Evolutionary conservation across 139 green algal species (phyloP).

Genomic region (Volvox reticuliferus): DNA sequence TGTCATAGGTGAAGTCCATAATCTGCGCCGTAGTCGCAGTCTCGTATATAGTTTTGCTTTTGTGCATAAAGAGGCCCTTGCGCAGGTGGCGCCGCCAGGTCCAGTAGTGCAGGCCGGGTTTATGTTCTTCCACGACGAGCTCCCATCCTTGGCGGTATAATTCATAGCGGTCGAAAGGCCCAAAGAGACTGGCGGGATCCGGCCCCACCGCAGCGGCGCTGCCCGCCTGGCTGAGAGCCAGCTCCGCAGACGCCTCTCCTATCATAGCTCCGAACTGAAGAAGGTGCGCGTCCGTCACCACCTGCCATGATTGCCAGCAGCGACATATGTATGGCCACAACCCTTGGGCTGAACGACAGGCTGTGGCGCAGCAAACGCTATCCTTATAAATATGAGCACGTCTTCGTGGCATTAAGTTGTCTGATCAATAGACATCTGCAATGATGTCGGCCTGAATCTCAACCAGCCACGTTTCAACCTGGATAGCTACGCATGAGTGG

Average conservation of each 20-base stretch:
- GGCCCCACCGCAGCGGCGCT: conserved; percentile 30
- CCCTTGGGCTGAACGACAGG: too few relatives aligned
- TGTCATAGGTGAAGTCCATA: conserved; percentile 74
- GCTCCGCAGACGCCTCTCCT: conserved; percentile 56
- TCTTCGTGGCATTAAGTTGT: too few relatives aligned
- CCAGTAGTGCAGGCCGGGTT: conserved; percentile 64
- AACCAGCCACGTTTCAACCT: too few relatives aligned
- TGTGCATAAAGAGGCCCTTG: conserved; percentile 74
- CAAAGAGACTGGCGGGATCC: conserved; percentile 57
- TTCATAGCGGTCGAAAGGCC: conserved; percentile 31
- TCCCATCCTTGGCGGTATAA: conserved; percentile 64
- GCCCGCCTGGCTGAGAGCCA: conserved; percentile 48
- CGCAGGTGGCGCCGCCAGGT: conserved; percentile 74
- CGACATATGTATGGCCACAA: neutral
- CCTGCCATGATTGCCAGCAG: neutral
- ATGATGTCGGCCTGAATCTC: too few relatives aligned
- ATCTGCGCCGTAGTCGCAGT: conserved; percentile 63
- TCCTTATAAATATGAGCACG: too few relatives aligned
- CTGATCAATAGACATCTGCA: too few relatives aligned
- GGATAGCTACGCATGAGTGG: too few relatives aligned
- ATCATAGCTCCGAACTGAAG: conserved; percentile 75
- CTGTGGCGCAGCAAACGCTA: too few relatives aligned
- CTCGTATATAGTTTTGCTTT: conserved; percentile 63
- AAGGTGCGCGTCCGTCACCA: conserved; percentile 71
- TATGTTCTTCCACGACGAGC: conserved; percentile 56